These are phyloP conservation scores for Passalora sequoiae DNA, from an alignment of 2,329 filamentous ascomycete genomes.

Conservation along the genomic window DNA sequence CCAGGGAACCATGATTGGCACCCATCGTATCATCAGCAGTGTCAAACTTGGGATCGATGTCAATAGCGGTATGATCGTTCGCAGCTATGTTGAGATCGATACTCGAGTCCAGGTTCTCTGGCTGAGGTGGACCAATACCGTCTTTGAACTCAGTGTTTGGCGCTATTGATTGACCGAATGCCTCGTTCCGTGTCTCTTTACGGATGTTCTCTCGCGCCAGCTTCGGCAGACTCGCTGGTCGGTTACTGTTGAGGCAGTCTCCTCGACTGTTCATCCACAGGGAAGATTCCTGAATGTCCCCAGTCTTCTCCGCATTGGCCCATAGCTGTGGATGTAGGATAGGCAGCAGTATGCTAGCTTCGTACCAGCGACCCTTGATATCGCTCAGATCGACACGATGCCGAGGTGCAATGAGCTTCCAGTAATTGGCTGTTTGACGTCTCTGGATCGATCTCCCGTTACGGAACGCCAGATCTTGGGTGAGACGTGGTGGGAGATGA, in stretches of 20 bases:
- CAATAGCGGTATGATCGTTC: conserved; percentile 12
- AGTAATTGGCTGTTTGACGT: conserved; percentile 37
- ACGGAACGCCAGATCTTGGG: conserved; percentile 48
- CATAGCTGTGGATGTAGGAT: conserved; percentile 32
- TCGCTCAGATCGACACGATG: conserved; percentile 42
- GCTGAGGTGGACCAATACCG: conserved; percentile 34
- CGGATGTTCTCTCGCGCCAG: conserved; percentile 28
- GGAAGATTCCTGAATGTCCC: conserved; percentile 33
- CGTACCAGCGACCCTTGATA: conserved; percentile 58
- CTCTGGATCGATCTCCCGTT: conserved; percentile 41
- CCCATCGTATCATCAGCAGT: conserved; percentile 22
- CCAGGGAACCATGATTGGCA: conserved; percentile 21
- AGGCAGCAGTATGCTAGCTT: conserved; percentile 48
- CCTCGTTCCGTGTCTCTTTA: conserved; percentile 35
- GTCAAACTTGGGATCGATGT: conserved; percentile 32
- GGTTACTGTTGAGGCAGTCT: conserved; percentile 33
- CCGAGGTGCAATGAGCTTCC: conserved; percentile 38
- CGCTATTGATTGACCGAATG: conserved; percentile 41
- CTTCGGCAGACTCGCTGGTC: conserved; percentile 27
- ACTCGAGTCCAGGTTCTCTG: conserved; percentile 18
- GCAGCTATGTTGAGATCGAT: conserved; percentile 3
- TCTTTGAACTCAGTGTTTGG: conserved; percentile 36
- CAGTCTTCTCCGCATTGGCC: conserved; percentile 24
- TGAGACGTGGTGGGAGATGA: conserved; percentile 48
- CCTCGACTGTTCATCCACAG: conserved; percentile 35